Base-by-base conservation (phyloP, 768 basidiomycete genomes). In the Botryobasidium botryosum region DNA sequence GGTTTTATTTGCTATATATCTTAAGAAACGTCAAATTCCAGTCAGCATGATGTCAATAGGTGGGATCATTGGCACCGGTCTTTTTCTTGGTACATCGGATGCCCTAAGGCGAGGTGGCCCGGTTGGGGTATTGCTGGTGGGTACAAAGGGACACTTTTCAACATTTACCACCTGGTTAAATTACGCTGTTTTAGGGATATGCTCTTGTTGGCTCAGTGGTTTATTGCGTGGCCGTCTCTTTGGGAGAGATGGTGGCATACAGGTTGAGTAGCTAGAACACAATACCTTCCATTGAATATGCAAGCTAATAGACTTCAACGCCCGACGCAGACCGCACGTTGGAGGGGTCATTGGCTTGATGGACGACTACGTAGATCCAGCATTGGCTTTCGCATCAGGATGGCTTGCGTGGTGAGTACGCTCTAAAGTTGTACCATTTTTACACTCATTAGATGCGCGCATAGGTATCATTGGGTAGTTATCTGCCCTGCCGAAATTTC, bases 31-130 rank as follows among this genome's bases (percentile, higher is more conserved):
- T 33, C 17, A 33, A 8, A 8, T 33, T 33, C 17, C 17, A 33
- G 25, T 43, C 7, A 28, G 23, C 18, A 41, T 40, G 38, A 24
- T 46, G 8, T 46, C 26, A 17, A 40, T 49, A 53, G 59, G 59
- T 12, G 61, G 61, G 10, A 57, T 60, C 4, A 60, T 62, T 36
- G 63, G 65, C 10, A 63, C 62, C 2, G 65, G 67, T 38, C 55
- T 68, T 13, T 67, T 69, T 54, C 52, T 69, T 18, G 64, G 60
- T 15, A 51, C 57, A 5, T 61, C 60, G 3, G 44, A 49, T 4
- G 59, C 63, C 4, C 62, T 75, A 20, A 61, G 64, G 1, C 62
- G 63, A 24, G 72, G 68, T 4, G 75, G 75, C 0, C 74, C 75
- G 4, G 59, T 72, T 0, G 72, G 75, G 8, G 53, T 65, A 0